Conservation (phyloP, 2,329 filamentous ascomycete genomes). For the Kalmusia sp. region DNA sequence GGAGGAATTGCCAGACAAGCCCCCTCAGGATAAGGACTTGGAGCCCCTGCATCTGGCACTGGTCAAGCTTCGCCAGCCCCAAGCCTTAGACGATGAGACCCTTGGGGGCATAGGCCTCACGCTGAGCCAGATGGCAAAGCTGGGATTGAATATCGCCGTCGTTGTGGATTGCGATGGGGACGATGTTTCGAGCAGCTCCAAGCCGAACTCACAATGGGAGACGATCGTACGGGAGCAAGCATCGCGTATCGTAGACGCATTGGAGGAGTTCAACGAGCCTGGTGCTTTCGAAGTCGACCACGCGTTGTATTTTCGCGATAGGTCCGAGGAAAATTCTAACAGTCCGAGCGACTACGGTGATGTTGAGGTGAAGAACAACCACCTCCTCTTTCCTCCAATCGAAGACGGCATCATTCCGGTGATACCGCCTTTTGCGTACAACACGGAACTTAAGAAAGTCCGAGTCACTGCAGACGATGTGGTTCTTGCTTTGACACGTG, state of each 20-base stretch:
- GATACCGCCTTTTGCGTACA: slow-evolving; percentile 70
- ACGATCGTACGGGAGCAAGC: slow-evolving; percentile 67
- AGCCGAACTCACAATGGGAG: slow-evolving; percentile 43
- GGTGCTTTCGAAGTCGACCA: slow-evolving; percentile 74
- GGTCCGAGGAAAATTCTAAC: too few species aligned
- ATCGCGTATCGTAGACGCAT: slow-evolving; percentile 74
- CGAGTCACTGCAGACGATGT: slow-evolving; percentile 67
- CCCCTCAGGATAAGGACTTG: slow-evolving; percentile 21
- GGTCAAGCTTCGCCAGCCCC: slow-evolving; percentile 80
- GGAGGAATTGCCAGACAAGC: slow-evolving; percentile 52
- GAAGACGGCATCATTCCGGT: slow-evolving; percentile 74
- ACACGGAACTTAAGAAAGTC: slow-evolving; percentile 51
- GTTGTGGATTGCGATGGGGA: slow-evolving; percentile 75
- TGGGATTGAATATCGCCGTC: slow-evolving; percentile 83
- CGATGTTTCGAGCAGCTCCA: slow-evolving; percentile 35
- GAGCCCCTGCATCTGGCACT: slow-evolving; percentile 77
- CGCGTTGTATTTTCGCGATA: slow-evolving; percentile 51
- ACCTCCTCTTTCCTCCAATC: slow-evolving; percentile 69
- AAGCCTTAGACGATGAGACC: slow-evolving; percentile 71
- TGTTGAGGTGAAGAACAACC: slow-evolving; percentile 52
- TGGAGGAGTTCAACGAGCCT: slow-evolving; percentile 72
- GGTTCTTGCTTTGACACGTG: slow-evolving; percentile 77
- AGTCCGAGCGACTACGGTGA: slow-evolving; percentile 41
- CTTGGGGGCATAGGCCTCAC: slow-evolving; percentile 82
- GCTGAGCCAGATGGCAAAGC: slow-evolving; percentile 78